A percentile compares a stretch with the other conserved stretches of the same genome.
Conservation (phyloP, 495 filamentous ascomycete genomes). For the Echria macrotheca region DNA sequence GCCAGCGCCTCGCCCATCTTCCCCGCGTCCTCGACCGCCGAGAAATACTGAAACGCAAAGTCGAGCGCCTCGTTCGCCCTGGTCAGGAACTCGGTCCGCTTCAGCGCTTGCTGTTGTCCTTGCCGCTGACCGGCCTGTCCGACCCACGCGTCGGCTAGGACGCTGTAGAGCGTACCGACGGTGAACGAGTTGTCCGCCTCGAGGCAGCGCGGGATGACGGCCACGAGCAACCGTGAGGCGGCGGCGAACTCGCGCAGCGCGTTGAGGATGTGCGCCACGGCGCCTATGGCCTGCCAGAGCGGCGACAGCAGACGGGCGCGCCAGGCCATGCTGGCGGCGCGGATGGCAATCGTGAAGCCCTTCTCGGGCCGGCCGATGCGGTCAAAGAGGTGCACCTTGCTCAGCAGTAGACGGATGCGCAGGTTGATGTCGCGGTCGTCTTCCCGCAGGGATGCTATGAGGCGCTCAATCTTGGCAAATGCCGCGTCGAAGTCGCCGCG, state of each 20-base stretch:
- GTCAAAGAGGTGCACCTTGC: conserved; percentile 71
- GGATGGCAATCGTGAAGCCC: conserved; percentile 76
- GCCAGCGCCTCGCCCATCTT: conserved; percentile 80
- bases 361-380: conserved; percentile 66
- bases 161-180: conserved; percentile 62
- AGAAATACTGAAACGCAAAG: conserved; percentile 57
- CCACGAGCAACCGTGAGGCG: conserved; percentile 59
- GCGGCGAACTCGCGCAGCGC: conserved; percentile 70
- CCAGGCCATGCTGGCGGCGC: conserved; percentile 73
- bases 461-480: conserved; percentile 60
- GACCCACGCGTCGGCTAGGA: conserved; percentile 79
- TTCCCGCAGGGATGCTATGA: conserved; percentile 58
- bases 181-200: conserved; percentile 65
- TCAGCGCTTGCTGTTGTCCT: background rate
- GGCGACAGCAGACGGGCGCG: conserved; percentile 63
- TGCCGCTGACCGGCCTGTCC: conserved; percentile 62
- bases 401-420: conserved; percentile 66
- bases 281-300: conserved; percentile 72
- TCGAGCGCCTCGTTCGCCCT: conserved; percentile 64
- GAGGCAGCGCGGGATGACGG: conserved; percentile 75
- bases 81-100: conserved; percentile 55
- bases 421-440: conserved; percentile 69
- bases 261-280: conserved; percentile 63
- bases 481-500: conserved; percentile 58
- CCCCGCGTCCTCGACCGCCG: conserved; percentile 65